Evolutionary conservation across 176 grass and related monocot genomes (phyloP).

Genomic region (Triticum dicoccoides): DNA sequence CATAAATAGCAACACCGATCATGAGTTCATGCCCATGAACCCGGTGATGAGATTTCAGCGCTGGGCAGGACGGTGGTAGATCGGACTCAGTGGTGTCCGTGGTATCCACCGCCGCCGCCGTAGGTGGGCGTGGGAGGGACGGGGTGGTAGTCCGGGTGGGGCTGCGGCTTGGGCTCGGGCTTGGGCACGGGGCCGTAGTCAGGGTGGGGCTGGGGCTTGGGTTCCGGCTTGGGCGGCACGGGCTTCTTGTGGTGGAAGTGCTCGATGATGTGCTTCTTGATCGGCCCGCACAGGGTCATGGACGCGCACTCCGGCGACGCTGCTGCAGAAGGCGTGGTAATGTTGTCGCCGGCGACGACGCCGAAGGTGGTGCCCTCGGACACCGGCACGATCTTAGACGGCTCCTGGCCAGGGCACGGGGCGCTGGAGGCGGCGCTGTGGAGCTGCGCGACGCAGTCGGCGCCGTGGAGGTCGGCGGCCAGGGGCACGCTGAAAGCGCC

Average conservation of each 20-base stretch:
- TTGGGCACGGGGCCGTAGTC: too few species aligned
- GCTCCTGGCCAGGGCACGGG: constrained; percentile 28
- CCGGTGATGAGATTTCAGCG: background rate
- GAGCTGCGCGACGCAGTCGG: constrained; percentile 32
- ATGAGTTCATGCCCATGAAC: background rate
- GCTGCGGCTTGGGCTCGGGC: too few species aligned
- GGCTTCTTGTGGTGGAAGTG: too few species aligned
- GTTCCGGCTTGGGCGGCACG: too few species aligned
- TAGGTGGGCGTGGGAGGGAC: too few species aligned
- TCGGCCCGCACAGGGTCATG: too few species aligned
- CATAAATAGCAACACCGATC: background rate
- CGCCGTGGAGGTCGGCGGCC: background rate
- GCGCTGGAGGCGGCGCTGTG: background rate
- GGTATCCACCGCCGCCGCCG: background rate
- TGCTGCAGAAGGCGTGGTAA: background rate
- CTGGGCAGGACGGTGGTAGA: background rate
- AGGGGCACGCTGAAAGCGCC: constrained; percentile 34
- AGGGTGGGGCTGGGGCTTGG: too few species aligned
- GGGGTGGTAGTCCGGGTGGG: too few species aligned
- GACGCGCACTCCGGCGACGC: too few species aligned
- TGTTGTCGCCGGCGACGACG: background rate
- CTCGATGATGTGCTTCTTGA: too few species aligned
- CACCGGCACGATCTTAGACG: background rate
- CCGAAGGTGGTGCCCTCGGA: constrained; percentile 4
- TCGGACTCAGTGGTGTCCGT: background rate